Evolutionary conservation across 2,329 filamentous ascomycete species (phyloP), one percentile per base, ranked within the genome.

Genomic region (Aspergillus fijiensis): DNA sequence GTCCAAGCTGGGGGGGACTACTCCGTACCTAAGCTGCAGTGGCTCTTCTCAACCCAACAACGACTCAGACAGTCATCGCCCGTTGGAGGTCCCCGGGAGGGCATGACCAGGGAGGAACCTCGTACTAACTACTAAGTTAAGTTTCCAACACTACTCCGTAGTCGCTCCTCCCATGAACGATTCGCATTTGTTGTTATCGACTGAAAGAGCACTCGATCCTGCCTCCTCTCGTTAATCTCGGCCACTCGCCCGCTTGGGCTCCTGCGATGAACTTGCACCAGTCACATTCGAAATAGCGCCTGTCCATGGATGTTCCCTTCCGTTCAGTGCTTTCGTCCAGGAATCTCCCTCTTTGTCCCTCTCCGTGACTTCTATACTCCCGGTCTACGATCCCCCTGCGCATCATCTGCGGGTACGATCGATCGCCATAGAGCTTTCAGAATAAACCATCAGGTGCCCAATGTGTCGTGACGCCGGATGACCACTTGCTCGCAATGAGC

Each of bases 401-500:
- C 31, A 47, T 39, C 29, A 39, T 60, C 56, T 35, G 55, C 25
- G 45, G 51, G 47, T 48, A 57, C 57, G 49, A 54, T 65, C 60
- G 59, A 60, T 62, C 51, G 59, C 57, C 53, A 19, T 63, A 58
- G 60, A 55, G 49, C n/a, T 21, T 19, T 42, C 21, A 16, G 29
- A 45, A 39, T 21, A 31, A 29, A 33, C 27, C 47, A 45, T 39
- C 60, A 57, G 57, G 51, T 67, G 60, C 69, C 69, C 66, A 68
- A 76, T 76, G 73, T 70, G 67, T 68, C 63, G 68, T 67, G 71
- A 70, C 52, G 67, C 69, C 71, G 68, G 70, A 67, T 74, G 69
- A 73, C 51, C 54, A 64, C 51, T 66, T 66, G 74, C 73, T 76
- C 72, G 74, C 69, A 62, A 77, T 77, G 74, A 76, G 74, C 73